Conservation (phyloP, 2,329 filamentous ascomycete genomes). For the Exophiala viscosa region DNA sequence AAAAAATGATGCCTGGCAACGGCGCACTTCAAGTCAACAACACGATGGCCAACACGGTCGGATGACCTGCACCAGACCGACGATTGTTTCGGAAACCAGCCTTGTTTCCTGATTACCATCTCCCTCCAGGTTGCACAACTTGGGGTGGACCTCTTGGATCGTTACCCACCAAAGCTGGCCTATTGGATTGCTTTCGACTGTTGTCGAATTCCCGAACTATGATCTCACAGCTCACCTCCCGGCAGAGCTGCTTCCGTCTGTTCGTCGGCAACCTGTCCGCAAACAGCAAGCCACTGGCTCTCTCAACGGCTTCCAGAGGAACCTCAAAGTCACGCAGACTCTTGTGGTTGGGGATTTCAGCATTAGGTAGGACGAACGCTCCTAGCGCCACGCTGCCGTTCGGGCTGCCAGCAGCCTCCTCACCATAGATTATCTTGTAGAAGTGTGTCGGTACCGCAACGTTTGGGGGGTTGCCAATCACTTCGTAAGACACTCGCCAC, state of each 20-base stretch:
- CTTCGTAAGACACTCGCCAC: constrained; percentile 93
- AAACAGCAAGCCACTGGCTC: constrained; percentile 89
- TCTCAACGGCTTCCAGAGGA: constrained; percentile 85
- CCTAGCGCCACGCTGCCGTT: constrained; percentile 77
- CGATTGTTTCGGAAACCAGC: too few species aligned
- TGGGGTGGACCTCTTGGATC: neutral
- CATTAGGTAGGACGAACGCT: constrained; percentile 94
- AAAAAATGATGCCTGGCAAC: too few species aligned
- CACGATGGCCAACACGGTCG: too few species aligned
- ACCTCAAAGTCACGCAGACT: constrained; percentile 91
- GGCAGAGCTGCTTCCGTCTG: constrained; percentile 74
- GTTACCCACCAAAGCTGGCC: neutral
- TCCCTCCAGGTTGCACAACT: constrained; percentile 5
- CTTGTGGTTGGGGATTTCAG: constrained; percentile 79
- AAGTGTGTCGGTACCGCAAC: constrained; percentile 97
- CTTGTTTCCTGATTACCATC: neutral
- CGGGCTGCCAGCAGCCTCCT: constrained; percentile 63
- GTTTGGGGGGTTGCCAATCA: constrained; percentile 88
- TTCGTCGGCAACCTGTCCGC: constrained; percentile 70
- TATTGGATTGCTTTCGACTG: constrained; percentile 49
- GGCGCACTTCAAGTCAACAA: too few species aligned
- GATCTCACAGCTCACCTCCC: constrained; percentile 79
- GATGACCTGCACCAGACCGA: too few species aligned
- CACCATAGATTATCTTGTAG: constrained; percentile 97
- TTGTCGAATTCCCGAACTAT: constrained; percentile 74